These are phyloP conservation scores for Notholithocarpus densiflorus DNA, from an alignment of 306 rosid species.

Conservation along the genomic window DNA sequence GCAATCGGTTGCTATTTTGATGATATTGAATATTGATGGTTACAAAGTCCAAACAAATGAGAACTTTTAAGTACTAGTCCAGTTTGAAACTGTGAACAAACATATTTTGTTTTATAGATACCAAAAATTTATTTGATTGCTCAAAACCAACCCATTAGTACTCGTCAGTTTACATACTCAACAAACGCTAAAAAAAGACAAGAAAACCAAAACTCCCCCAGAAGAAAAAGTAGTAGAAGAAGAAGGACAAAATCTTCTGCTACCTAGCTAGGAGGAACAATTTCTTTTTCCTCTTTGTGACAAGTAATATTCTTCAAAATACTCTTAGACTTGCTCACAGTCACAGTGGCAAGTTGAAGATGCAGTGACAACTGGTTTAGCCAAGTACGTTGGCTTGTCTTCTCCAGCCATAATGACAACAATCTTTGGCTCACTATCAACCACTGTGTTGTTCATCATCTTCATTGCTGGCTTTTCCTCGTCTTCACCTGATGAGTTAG, in stretches of 20 bases:
- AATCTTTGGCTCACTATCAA: constrained; percentile 28
- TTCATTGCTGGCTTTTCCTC: constrained; percentile 11
- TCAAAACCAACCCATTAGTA: neutral
- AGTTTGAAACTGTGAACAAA: too few relatives aligned
- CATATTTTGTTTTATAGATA: too few relatives aligned
- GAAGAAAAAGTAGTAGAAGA: neutral
- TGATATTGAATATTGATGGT: too few relatives aligned
- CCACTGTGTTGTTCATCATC: neutral
- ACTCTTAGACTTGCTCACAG: too few relatives aligned
- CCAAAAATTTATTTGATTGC: neutral
- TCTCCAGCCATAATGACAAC: constrained; percentile 60
- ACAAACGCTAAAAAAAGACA: neutral
- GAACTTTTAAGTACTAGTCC: too few relatives aligned
- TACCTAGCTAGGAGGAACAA: too few relatives aligned
- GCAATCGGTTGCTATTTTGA: too few relatives aligned
- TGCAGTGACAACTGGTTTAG: constrained; percentile 18
- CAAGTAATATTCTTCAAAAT: neutral
- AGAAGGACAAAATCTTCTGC: neutral
- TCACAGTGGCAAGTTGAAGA: neutral
- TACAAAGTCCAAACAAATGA: too few relatives aligned
- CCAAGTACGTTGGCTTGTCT: constrained; percentile 40
- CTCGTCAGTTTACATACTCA: neutral
- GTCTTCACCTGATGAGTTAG: constrained; percentile 13
- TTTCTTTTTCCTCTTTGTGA: neutral
- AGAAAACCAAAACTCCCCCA: neutral